Base-by-base conservation (phyloP, 1,284 basidiomycete species). In the Fomitopsis betulina region DNA sequence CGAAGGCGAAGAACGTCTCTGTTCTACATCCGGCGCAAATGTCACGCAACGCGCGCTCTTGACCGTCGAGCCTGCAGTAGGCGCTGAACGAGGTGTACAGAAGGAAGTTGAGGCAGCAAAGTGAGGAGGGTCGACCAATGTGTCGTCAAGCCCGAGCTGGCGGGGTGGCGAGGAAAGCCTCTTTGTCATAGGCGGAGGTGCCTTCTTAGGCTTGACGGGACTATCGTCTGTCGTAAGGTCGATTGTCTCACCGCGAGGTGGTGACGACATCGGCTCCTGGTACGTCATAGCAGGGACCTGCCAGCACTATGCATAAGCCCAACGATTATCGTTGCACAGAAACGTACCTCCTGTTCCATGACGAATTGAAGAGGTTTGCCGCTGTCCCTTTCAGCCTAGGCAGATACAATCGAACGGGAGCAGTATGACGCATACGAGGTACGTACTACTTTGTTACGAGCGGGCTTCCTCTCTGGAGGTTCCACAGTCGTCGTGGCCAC, bases 181-280 rank as follows among this genome's bases (percentile, higher is more conserved):
- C 8, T n/a, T 12, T 13, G n/a, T 15, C 10, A 32, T 15, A 13
- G 19, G 10, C 23, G 30, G 35, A 21, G 37, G 25, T 25, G n/a
- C 25, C 0, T 15, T 13, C 17, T 23, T 32, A 6, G 30, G 54
- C 27, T 35, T 50, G 17, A 54, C 30, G 15, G 56, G 40, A 4
- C 63, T 62, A n/a, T 63, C 59, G 42, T 67, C 65, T 4, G 57
- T 10, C 3, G 65, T 67, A 4, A 67, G 39, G 27, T 67, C 65
- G 9, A 67, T 65, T 2, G 58, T 62, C 50, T 59, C 61, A 6
- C 23, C n/a, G 1, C 17, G 30, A 32, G 33, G 55, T 15, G 21
- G 15, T 12, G 15, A 17, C 19, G 17, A 12, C 7, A 9, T 5
- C 5, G 15, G 3, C 21, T 30, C 37, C 50, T 17, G 53, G 15